These are phyloP conservation scores for Thermothelomyces thermophilus DNA, from an alignment of 2,329 filamentous ascomycete genomes.

Conservation along the genomic window DNA sequence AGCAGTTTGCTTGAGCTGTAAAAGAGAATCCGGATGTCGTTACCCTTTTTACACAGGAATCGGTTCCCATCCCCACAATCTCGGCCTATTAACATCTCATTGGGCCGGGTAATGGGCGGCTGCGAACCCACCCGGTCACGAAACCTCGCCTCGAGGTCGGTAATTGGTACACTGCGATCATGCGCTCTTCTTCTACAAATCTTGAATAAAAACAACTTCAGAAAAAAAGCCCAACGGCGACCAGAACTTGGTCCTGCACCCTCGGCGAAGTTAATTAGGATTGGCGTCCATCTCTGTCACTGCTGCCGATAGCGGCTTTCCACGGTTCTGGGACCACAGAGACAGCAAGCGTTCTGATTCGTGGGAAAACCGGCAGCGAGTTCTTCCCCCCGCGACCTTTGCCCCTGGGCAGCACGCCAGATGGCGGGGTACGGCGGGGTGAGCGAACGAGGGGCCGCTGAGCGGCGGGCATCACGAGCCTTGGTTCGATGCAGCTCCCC, in stretches of 20 bases:
- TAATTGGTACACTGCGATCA: no score
- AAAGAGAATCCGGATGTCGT: no score
- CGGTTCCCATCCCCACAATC: no score
- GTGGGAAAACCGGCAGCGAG: conserved; percentile 31
- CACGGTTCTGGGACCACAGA: neutral
- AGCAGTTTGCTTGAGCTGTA: no score
- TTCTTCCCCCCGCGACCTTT: conserved; percentile 13
- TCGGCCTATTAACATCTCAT: neutral
- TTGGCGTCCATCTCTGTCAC: no score
- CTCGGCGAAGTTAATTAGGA: no score
- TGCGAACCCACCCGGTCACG: neutral
- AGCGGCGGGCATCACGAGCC: conserved; percentile 6
- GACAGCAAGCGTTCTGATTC: conserved; percentile 25
- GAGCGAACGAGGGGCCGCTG: neutral
- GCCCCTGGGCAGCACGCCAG: neutral
- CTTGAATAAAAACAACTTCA: no score
- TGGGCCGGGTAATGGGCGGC: neutral
- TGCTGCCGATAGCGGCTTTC: neutral
- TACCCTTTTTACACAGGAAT: no score
- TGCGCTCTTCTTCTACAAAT: no score
- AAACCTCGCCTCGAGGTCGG: no score
- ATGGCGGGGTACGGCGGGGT: conserved; percentile 18
- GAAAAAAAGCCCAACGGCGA: no score
- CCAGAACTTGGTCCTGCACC: no score
- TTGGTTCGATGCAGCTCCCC: conserved; percentile 3